Evolutionary conservation across 2,329 filamentous ascomycete genomes (phyloP).

Genomic region (Hymenoscyphus fraxineus): DNA sequence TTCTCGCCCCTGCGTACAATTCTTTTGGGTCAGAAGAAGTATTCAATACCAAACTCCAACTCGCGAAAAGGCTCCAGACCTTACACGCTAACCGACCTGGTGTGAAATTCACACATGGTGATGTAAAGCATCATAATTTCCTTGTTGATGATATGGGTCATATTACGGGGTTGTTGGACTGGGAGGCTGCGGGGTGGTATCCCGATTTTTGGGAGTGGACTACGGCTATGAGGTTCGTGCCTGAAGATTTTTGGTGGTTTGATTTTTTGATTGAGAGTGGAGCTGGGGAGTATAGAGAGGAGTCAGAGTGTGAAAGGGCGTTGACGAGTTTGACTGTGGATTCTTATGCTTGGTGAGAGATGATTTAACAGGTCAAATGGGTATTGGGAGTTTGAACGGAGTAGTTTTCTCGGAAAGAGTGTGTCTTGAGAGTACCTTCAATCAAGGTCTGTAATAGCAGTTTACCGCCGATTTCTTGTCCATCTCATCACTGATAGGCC

Average conservation of each 20-base stretch:
- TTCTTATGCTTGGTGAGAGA: slow-evolving; percentile 17
- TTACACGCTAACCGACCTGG: slow-evolving; percentile 15
- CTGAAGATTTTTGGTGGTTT: slow-evolving; percentile 24
- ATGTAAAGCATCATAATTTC: slow-evolving; percentile 46
- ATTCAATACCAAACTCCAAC: slow-evolving; percentile 12
- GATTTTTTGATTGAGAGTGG: slow-evolving; percentile 22
- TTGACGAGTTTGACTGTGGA: slow-evolving; percentile 22
- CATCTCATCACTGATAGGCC: no score
- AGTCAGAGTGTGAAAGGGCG: slow-evolving; percentile 24
- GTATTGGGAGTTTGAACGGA: no score
- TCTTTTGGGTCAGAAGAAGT: slow-evolving; percentile 16
- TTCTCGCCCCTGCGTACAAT: slow-evolving; percentile 17
- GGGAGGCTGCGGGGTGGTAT: slow-evolving; percentile 47
- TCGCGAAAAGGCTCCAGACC: slow-evolving; percentile 17
- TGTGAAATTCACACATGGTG: slow-evolving; percentile 45
- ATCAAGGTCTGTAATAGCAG: no score
- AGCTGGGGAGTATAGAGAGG: slow-evolving; percentile 19
- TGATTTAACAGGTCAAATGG: no score
- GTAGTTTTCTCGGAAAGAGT: no score
- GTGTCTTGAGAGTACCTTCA: no score
- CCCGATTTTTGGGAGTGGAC: slow-evolving; percentile 38
- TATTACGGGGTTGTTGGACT: slow-evolving; percentile 44
- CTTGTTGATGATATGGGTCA: slow-evolving; percentile 37
- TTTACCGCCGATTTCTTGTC: no score
- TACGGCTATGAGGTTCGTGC: slow-evolving; percentile 20